A percentile compares a stretch with the other conserved stretches of the same genome.
These are phyloP conservation scores for Tetradesmus obliquus DNA, from an alignment of 139 green algal genomes.

Conservation along the genomic window DNA sequence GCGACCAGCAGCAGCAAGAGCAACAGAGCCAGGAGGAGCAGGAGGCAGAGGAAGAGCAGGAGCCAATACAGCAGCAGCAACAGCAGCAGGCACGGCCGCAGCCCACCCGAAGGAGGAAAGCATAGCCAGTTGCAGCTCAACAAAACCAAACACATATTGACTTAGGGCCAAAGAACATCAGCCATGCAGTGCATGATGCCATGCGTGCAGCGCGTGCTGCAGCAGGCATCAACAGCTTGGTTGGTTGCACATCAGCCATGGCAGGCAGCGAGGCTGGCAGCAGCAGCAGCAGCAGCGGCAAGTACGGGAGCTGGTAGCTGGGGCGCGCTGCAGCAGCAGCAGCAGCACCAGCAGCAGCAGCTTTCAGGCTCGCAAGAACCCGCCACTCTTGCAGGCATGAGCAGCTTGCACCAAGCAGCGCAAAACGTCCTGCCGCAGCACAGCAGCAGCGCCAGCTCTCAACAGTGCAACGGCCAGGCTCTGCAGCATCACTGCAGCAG, in stretches of 20 bases:
- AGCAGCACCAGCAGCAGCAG: neutral
- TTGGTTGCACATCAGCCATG: neutral
- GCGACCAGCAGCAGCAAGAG: constrained; percentile 5
- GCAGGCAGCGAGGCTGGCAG: neutral
- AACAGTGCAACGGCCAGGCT: neutral
- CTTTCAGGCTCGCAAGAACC: neutral
- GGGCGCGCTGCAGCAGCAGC: neutral
- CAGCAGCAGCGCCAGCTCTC: neutral
- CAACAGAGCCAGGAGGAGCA: neutral
- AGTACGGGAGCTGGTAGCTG: neutral
- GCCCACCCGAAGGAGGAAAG: neutral
- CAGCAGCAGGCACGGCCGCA: neutral
- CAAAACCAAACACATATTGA: no score
- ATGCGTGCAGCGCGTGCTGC: neutral
- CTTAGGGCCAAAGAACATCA: neutral
- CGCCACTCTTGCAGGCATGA: neutral
- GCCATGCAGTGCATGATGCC: neutral
- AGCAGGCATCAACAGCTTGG: neutral
- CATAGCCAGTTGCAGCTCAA: neutral
- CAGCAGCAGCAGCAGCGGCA: neutral
- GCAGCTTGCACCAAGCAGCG: neutral
- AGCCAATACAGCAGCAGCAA: neutral
- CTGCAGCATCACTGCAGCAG: neutral
- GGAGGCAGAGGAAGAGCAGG: neutral
- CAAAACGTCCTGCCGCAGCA: neutral